Evolutionary conservation across 352 stramenopile genomes (phyloP), one percentile per base, ranked within the genome.

Genomic region (Aphanomyces stellatus): DNA sequence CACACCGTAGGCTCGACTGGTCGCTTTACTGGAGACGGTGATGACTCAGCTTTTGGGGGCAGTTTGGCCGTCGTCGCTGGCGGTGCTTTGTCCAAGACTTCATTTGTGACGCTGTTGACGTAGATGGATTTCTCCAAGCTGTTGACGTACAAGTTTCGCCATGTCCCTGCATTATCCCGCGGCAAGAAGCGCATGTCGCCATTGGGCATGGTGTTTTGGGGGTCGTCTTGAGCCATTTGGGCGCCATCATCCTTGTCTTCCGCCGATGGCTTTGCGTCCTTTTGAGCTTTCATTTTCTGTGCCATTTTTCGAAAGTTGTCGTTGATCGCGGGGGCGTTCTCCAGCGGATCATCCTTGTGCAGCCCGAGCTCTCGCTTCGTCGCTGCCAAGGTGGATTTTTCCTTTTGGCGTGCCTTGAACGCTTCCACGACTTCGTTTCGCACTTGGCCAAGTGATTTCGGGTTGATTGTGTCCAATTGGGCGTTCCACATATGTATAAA

Each of bases 401-500:
- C 79, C 51, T 89, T 77, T 42, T 88, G 75, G 24, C 83, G 75
- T 28, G 80, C 73, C 51, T 79, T 75, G 53, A 91, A 86, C 62
- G 88, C 91, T 4, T 68, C 70, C 43, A 88, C 66, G 19, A 94
- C 83, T 74, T 94, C 77, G 0, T 88, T 74, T 28, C 84, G 74
- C 4, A 94, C 59, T 64, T 90, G 71, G 28, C 74, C 71, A 1
- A 73, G 70, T 11, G 72, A 82, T 66, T 92, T 94, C 4, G 85
- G 85, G 34, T 90, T 82, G 30, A 80, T 78, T 40, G 85, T 92
- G 68, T 94, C 85, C 8, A 81, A 78, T 55, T 94, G 85, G 6
- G 85, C 85, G 27, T 94, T 94, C 42, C 73, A 78, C 11, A 94
- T 69, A 65, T 92, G 60, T 25, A 88, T 83, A 60, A 88, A 94